phyloP scores from a whole-genome alignment of 1,284 basidiomycete species.

The Irpex sp. region DNA sequence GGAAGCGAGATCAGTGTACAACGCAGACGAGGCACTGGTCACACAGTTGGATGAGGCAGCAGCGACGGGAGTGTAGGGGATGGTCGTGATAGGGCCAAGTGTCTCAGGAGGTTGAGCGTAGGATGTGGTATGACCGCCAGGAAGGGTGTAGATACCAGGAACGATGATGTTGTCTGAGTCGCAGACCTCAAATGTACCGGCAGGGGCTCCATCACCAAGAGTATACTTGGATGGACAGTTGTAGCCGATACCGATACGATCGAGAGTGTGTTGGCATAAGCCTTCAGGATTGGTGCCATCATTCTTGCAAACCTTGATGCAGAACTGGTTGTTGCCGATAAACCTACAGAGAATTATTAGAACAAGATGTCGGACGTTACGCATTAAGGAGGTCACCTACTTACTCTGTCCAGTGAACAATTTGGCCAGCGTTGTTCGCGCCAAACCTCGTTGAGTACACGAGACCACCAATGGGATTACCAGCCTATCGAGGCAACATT shows the following conservation, averaged over 20 bases:
- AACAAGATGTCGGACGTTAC: background rate
- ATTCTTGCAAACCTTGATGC: conserved; percentile 53
- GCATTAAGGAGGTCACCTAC: conserved; percentile 21
- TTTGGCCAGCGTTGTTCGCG: conserved; percentile 33
- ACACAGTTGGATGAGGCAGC: conserved; percentile 65
- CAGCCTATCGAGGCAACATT: conserved; percentile 27
- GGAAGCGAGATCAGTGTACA: conserved; percentile 40
- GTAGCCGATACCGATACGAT: conserved; percentile 47
- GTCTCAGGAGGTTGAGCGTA: conserved; percentile 62
- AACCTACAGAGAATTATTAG: conserved; percentile 30
- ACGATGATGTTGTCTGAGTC: conserved; percentile 59
- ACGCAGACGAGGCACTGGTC: conserved; percentile 46
- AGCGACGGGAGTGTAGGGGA: conserved; percentile 59
- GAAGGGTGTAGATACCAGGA: conserved; percentile 48
- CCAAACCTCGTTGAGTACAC: conserved; percentile 43
- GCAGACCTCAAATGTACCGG: conserved; percentile 42
- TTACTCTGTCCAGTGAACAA: conserved; percentile 45
- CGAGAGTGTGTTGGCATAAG: conserved; percentile 45
- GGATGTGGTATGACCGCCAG: conserved; percentile 39
- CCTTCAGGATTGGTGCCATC: conserved; percentile 32
- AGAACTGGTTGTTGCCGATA: conserved; percentile 45
- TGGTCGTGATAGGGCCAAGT: conserved; percentile 48
- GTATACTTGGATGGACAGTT: conserved; percentile 38
- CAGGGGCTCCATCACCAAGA: conserved; percentile 22
- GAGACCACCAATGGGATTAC: conserved; percentile 52